A percentile compares a stretch with the other conserved stretches of the same genome.
Evolutionary conservation across 768 basidiomycete species (phyloP).

Genomic region (Ramaria sp.): DNA sequence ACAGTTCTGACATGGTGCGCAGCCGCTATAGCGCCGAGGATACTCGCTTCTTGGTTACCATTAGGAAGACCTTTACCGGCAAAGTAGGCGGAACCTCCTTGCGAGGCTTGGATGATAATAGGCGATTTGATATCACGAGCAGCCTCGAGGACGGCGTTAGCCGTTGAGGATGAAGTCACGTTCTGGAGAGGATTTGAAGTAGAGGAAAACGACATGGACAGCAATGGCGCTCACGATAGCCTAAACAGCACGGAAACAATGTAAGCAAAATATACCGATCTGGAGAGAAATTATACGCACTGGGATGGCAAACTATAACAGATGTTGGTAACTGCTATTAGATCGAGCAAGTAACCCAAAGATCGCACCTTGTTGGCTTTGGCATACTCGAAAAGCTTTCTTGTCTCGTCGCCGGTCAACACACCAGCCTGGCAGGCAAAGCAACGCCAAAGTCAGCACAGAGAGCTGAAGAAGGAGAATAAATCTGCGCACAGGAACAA

Average conservation of each 20-base stretch:
- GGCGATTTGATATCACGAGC: conserved; percentile 95
- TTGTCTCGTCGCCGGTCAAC: conserved; percentile 87
- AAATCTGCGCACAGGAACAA: conserved; percentile 69
- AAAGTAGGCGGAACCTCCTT: conserved; percentile 93
- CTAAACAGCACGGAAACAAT: conserved; percentile 23
- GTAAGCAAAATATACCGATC: neutral
- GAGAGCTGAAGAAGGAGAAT: neutral
- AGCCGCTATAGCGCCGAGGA: conserved; percentile 84
- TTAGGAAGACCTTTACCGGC: conserved; percentile 95
- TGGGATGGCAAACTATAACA: conserved; percentile 66
- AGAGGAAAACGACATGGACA: conserved; percentile 8
- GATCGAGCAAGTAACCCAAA: neutral
- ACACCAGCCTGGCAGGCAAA: conserved; percentile 65
- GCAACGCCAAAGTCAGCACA: conserved; percentile 1
- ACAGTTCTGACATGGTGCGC: conserved; percentile 86
- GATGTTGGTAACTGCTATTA: neutral
- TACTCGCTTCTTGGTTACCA: conserved; percentile 91
- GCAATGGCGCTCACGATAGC: conserved; percentile 54
- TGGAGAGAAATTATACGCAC: conserved; percentile 34
- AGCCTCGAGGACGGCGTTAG: conserved; percentile 91
- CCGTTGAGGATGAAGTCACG: conserved; percentile 91
- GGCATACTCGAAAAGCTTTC: conserved; percentile 93
- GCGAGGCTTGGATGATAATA: conserved; percentile 95
- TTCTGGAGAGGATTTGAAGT: conserved; percentile 42
- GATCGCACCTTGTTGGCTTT: conserved; percentile 65